phyloP scores from a whole-genome alignment of 805 yeast genomes.

The Babjeviella inositovora region DNA sequence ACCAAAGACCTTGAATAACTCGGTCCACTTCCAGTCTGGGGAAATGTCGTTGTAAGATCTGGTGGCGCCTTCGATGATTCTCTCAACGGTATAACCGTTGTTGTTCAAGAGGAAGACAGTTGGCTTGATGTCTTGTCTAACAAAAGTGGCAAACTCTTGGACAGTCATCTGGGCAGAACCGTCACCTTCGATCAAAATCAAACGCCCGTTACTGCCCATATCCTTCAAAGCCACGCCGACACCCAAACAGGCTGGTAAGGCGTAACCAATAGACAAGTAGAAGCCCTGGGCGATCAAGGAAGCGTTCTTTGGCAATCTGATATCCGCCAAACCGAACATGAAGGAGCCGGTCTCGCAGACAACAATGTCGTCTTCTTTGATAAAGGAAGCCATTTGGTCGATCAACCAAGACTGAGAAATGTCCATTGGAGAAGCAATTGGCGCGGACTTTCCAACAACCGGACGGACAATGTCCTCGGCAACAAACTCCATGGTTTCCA shows the following conservation, averaged over 20 bases:
- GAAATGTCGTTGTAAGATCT: constrained; percentile 72
- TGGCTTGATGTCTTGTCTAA: constrained; percentile 46
- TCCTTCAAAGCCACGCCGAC: constrained; percentile 61
- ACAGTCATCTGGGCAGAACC: constrained; percentile 93
- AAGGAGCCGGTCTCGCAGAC: constrained; percentile 76
- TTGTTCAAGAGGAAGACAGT: constrained; percentile 68
- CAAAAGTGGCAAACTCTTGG: constrained; percentile 61
- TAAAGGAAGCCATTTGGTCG: constrained; percentile 18
- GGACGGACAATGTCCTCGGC: constrained; percentile 3
- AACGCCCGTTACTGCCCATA: constrained; percentile 27
- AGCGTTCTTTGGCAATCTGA: constrained; percentile 38
- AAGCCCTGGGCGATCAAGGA: constrained; percentile 50
- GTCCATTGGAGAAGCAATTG: constrained; percentile 10
- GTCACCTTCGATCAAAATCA: constrained; percentile 74
- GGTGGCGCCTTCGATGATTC: constrained; percentile 67
- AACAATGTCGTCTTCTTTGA: constrained; percentile 53
- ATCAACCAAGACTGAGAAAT: constrained; percentile 32
- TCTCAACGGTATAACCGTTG: constrained; percentile 81
- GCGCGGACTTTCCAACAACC: constrained; percentile 5
- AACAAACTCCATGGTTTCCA: constrained; percentile 10
- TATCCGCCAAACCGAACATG: constrained; percentile 61
- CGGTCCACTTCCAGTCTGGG: constrained; percentile 71
- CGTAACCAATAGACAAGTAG: constrained; percentile 79
- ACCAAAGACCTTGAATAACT: constrained; percentile 51
- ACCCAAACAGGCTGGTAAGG: constrained; percentile 78